These are phyloP conservation scores for Solanum aculeatissimum DNA, from an alignment of 305 asterid genomes.

Conservation along the genomic window DNA sequence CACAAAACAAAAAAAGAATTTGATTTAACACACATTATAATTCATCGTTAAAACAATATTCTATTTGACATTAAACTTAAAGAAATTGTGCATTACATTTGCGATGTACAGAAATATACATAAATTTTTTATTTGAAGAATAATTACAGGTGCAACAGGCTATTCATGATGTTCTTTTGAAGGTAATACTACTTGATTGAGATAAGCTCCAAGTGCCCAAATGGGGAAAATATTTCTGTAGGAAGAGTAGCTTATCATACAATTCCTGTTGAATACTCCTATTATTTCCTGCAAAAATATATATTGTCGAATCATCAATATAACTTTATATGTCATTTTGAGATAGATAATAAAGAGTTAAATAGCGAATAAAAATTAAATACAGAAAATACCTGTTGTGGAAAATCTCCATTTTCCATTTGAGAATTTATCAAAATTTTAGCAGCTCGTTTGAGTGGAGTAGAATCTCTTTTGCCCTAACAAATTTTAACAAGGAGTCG, in stretches of 20 bases:
- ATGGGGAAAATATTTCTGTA: slow-evolving; percentile 62
- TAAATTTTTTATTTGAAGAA: background rate
- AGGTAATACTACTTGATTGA: slow-evolving; percentile 35
- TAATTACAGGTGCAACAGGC: background rate
- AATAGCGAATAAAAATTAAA: background rate
- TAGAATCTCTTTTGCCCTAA: slow-evolving; percentile 39
- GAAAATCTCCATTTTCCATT: slow-evolving; percentile 68
- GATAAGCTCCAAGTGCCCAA: slow-evolving; percentile 75
- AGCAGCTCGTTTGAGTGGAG: slow-evolving; percentile 60
- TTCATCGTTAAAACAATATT: background rate
- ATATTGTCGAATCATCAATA: background rate
- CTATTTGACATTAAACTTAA: background rate
- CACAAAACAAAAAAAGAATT: too few species aligned
- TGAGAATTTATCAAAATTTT: slow-evolving; percentile 48
- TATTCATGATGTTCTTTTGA: background rate
- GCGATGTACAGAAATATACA: background rate
- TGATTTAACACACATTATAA: background rate
- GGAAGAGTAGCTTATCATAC: slow-evolving; percentile 65
- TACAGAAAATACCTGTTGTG: slow-evolving; percentile 49
- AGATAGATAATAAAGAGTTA: background rate
- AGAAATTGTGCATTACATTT: background rate
- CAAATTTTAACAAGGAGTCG: background rate
- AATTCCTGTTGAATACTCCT: slow-evolving; percentile 56
- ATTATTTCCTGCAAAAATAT: slow-evolving; percentile 38
- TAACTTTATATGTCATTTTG: background rate